Conservation (phyloP, 495 filamentous ascomycete genomes). For the Sporormia fimetaria region DNA sequence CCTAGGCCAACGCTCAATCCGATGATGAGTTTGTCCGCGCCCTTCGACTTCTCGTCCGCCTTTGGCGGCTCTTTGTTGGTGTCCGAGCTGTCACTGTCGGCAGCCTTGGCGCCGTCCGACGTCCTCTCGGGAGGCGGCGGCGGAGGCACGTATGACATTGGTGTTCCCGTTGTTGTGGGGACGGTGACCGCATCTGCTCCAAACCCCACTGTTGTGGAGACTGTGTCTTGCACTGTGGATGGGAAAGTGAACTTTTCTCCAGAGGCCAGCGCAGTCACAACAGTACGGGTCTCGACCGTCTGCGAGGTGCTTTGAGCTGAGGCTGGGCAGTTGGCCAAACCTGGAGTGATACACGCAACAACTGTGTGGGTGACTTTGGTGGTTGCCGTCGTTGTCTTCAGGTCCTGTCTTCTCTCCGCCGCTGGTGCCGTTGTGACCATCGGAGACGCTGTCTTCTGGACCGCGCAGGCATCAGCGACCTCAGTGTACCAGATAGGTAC, state of each 20-base stretch:
- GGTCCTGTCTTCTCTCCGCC: neutral
- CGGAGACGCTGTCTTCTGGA: slow-evolving; percentile 8
- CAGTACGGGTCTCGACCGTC: neutral
- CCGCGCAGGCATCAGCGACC: slow-evolving; percentile 38
- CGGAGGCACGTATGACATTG: slow-evolving; percentile 10
- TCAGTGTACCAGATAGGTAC: slow-evolving; percentile 45
- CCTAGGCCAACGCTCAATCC: slow-evolving; percentile 15
- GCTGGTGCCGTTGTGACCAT: neutral
- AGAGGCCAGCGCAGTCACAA: slow-evolving; percentile 1
- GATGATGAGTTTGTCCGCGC: slow-evolving; percentile 12
- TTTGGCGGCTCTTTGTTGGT: too few species aligned
- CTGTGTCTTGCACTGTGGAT: neutral
- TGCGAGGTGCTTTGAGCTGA: slow-evolving; percentile 10
- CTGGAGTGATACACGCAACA: slow-evolving; percentile 1
- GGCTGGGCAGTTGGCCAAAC: slow-evolving; percentile 6
- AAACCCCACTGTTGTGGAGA: neutral
- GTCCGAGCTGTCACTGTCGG: neutral
- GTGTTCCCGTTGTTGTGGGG: slow-evolving; percentile 4
- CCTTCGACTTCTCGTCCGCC: too few species aligned
- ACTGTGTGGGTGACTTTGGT: slow-evolving; percentile 8
- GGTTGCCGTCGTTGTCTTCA: slow-evolving; percentile 3
- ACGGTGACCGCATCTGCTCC: slow-evolving; percentile 3
- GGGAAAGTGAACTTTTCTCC: slow-evolving; percentile 1
- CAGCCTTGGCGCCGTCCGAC: neutral
- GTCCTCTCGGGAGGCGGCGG: slow-evolving; percentile 1